These are phyloP conservation scores for Cylindrotheca closterium DNA, from an alignment of 108 stramenopile genomes.

Conservation along the genomic window DNA sequence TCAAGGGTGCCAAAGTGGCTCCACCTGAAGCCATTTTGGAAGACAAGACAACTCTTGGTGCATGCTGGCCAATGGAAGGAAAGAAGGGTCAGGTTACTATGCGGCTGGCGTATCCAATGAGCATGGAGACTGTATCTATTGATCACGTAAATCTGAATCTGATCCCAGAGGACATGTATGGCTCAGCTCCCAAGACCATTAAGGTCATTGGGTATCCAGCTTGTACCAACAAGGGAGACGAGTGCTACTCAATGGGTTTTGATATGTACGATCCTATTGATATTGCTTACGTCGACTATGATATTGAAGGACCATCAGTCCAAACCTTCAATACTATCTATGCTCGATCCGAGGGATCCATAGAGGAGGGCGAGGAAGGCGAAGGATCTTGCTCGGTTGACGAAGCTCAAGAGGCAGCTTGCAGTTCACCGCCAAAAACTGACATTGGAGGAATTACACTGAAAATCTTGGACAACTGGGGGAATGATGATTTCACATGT, in stretches of 20 bases:
- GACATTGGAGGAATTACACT: conserved; percentile 43
- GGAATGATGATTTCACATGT: conserved; percentile 74
- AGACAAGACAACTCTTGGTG: conserved; percentile 33
- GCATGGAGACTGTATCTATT: conserved; percentile 57
- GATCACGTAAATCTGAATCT: conserved; percentile 51
- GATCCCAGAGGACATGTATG: conserved; percentile 18
- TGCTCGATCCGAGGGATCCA: neutral
- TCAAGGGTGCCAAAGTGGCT: conserved; percentile 16
- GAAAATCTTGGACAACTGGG: conserved; percentile 71
- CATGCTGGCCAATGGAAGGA: conserved; percentile 69
- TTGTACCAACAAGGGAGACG: conserved; percentile 28
- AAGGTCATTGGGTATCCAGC: conserved; percentile 67
- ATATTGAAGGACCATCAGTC: conserved; percentile 31
- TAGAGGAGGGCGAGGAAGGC: conserved; percentile 18
- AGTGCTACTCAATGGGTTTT: conserved; percentile 51
- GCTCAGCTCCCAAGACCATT: conserved; percentile 60
- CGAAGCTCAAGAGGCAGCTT: conserved; percentile 25
- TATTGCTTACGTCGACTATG: conserved; percentile 49
- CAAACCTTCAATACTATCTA: conserved; percentile 43
- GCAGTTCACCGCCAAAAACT: conserved; percentile 26
- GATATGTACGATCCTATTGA: conserved; percentile 50
- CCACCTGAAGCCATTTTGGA: conserved; percentile 51
- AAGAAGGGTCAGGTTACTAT: conserved; percentile 49
- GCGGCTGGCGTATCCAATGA: conserved; percentile 47
- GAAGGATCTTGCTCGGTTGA: conserved; percentile 29